Conservation (phyloP, 2,329 filamentous ascomycete genomes). For the Ascochyta lentis region DNA sequence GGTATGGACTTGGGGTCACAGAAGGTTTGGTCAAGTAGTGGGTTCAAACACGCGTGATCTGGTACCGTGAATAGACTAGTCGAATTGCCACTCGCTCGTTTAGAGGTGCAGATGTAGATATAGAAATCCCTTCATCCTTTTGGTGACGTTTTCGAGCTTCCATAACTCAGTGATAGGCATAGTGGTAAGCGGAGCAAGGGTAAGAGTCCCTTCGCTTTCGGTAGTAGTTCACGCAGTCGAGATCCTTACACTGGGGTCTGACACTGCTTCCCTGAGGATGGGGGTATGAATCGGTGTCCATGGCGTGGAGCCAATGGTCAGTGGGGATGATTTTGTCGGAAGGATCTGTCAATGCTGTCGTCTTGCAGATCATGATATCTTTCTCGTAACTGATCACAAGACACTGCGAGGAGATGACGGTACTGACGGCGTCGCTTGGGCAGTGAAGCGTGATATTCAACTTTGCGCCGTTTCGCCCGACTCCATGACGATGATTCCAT, state of each 20-base stretch:
- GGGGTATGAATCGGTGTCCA: constrained; percentile 26
- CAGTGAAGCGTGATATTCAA: constrained; percentile 20
- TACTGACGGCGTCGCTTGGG: constrained; percentile 8
- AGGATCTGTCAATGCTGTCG: constrained; percentile 15
- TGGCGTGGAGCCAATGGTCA: constrained; percentile 26
- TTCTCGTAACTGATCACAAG: constrained; percentile 24
- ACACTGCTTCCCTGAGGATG: constrained; percentile 21
- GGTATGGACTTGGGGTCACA: background rate
- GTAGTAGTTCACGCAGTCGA: constrained; percentile 22
- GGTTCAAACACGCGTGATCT: background rate
- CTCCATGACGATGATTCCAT: constrained; percentile 1
- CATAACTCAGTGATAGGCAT: background rate
- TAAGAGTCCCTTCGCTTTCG: constrained; percentile 16
- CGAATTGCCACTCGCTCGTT: too few relatives aligned
- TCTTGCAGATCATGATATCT: constrained; percentile 22
- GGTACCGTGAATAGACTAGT: background rate
- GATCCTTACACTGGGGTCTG: constrained; percentile 22
- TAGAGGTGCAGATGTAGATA: too few relatives aligned
- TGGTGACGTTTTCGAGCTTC: too few relatives aligned
- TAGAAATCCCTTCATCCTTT: too few relatives aligned
- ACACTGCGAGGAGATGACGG: constrained; percentile 14
- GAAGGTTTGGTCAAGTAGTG: background rate
- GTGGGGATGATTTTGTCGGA: constrained; percentile 22
- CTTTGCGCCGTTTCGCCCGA: constrained; percentile 16
- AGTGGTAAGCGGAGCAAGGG: background rate